Percentiles rank a stretch among this genome's conserved stretches.
phyloP scores from a whole-genome alignment of 2,329 filamentous ascomycete genomes.

The Sarocladium strictum region DNA sequence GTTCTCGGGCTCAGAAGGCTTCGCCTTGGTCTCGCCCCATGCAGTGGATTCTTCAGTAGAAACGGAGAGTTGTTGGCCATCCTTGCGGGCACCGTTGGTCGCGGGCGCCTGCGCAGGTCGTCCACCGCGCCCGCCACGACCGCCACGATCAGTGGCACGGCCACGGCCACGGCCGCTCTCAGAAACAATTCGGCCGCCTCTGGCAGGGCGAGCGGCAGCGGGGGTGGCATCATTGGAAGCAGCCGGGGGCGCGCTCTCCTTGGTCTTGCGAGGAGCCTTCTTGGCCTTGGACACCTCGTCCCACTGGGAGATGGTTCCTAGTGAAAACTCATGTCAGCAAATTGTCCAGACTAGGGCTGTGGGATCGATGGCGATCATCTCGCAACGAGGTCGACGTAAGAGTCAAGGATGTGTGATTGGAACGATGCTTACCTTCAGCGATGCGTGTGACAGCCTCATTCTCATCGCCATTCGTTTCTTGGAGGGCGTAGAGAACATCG shows the following conservation, averaged over 20 bases:
- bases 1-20: conserved; percentile 24
- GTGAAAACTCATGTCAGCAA: conserved; percentile 14
- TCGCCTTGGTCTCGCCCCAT: conserved; percentile 38
- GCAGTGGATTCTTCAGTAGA: conserved; percentile 62
- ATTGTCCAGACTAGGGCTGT: not conserved
- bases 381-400: not conserved
- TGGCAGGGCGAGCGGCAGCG: conserved; percentile 40
- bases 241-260: conserved; percentile 47
- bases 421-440: conserved; percentile 57
- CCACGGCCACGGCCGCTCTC: conserved; percentile 59
- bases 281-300: conserved; percentile 76
- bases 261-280: conserved; percentile 71
- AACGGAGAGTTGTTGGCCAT: conserved; percentile 51
- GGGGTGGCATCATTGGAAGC: conserved; percentile 40
- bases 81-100: conserved; percentile 60
- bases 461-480: conserved; percentile 80
- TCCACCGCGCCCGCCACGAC: conserved; percentile 53
- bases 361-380: not conserved
- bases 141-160: conserved; percentile 57
- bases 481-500: conserved; percentile 85
- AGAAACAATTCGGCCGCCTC: conserved; percentile 55
- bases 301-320: conserved; percentile 73
- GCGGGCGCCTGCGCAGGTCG: conserved; percentile 49
- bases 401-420: not conserved
- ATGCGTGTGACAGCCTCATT: conserved; percentile 71